These are phyloP conservation scores for Candida dendrica DNA, from an alignment of 805 yeast species.

Conservation along the genomic window DNA sequence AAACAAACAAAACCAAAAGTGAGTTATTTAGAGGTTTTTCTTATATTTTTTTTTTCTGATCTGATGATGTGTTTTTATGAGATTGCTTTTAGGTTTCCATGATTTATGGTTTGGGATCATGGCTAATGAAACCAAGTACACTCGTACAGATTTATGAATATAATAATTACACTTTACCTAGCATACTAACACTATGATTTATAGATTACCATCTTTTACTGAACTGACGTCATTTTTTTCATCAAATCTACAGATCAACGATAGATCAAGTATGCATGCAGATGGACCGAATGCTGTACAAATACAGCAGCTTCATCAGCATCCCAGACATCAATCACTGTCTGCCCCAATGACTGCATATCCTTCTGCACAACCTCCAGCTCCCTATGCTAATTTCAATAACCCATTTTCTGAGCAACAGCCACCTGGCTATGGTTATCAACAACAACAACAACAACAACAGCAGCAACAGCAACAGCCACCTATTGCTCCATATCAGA, in stretches of 20 bases:
- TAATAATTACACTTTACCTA: too few species aligned
- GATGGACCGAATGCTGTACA: neutral
- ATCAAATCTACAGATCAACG: neutral
- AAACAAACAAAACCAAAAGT: neutral
- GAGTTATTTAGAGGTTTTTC: neutral
- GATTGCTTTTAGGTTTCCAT: too few species aligned
- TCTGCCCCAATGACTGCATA: neutral
- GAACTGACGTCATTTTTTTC: constrained; percentile 14
- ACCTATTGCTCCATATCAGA: neutral
- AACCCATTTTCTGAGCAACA: neutral
- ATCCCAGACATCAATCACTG: neutral
- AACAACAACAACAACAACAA: neutral
- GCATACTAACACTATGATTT: neutral
- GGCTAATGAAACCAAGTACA: neutral
- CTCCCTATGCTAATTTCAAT: neutral
- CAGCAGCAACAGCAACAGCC: neutral
- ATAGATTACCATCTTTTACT: constrained; percentile 20
- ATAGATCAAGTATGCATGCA: neutral
- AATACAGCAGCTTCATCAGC: neutral
- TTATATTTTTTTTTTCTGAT: too few species aligned
- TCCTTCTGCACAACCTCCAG: neutral
- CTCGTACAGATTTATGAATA: too few species aligned
- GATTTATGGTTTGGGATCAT: too few species aligned
- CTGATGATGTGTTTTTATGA: too few species aligned
- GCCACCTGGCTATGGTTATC: neutral